Evolutionary conservation across 2,329 filamentous ascomycete genomes (phyloP).

Genomic region (Ophiosphaerella narmari): DNA sequence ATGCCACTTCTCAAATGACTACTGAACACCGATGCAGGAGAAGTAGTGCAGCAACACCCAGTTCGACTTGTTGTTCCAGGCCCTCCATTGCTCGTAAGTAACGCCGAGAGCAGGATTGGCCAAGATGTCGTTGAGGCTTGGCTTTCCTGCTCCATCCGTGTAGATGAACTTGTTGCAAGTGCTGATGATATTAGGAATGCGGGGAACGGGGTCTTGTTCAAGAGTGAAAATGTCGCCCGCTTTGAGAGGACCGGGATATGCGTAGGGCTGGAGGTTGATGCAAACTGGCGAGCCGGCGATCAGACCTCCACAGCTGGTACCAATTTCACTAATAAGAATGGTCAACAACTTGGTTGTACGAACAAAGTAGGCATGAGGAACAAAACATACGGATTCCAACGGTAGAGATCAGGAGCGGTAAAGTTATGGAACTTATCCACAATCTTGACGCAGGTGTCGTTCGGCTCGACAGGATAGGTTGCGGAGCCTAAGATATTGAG

Average conservation of each 20-base stretch:
- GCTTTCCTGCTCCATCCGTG: conserved; percentile 15
- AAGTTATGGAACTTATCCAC: conserved; percentile 39
- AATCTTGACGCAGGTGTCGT: conserved; percentile 38
- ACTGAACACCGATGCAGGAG: neutral
- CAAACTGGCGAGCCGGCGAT: conserved; percentile 42
- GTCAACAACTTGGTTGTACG: neutral
- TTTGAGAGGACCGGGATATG: conserved; percentile 23
- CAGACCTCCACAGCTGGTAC: conserved; percentile 34
- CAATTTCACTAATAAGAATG: conserved; percentile 9
- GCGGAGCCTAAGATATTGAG: neutral
- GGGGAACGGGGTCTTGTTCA: conserved; percentile 30
- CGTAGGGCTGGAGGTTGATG: conserved; percentile 31
- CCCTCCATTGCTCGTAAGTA: conserved; percentile 18
- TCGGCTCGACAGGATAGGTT: conserved; percentile 19
- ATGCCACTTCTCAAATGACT: neutral
- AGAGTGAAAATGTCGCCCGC: conserved; percentile 22
- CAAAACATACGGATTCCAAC: conserved; percentile 38
- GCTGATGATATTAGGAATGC: conserved; percentile 34
- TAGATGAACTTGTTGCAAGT: conserved; percentile 37
- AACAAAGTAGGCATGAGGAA: neutral
- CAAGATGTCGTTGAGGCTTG: conserved; percentile 10
- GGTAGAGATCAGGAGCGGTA: conserved; percentile 39
- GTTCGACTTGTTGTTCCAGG: conserved; percentile 16
- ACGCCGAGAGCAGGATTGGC: conserved; percentile 14
- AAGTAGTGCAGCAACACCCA: neutral